These are phyloP conservation scores for Alternaria brassicae DNA, from an alignment of 2,329 filamentous ascomycete species.

Conservation along the genomic window DNA sequence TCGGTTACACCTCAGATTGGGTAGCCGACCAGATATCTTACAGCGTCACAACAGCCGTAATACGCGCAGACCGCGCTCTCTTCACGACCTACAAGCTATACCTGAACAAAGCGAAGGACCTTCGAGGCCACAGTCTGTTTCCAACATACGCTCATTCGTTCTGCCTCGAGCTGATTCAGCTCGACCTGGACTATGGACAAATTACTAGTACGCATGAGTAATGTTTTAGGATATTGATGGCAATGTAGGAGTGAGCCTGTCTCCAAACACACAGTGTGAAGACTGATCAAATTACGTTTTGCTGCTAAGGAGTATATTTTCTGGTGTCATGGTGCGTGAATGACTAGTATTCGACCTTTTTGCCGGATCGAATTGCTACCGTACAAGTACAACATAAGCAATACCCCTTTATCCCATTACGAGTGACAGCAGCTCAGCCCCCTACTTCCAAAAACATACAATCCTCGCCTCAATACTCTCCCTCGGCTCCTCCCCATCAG, in stretches of 20 bases:
- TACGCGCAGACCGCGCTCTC: background rate
- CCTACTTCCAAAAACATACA: slow-evolving; percentile 28
- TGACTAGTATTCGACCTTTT: background rate
- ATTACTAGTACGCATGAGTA: background rate
- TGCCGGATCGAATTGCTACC: background rate
- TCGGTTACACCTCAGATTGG: background rate
- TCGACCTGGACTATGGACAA: background rate
- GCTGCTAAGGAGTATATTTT: too few species aligned
- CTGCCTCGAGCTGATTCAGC: background rate
- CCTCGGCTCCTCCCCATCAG: slow-evolving; percentile 22
- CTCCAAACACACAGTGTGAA: too few species aligned
- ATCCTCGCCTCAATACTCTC: slow-evolving; percentile 38
- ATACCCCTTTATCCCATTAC: background rate
- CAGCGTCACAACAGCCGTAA: background rate
- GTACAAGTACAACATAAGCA: background rate
- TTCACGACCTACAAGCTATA: background rate
- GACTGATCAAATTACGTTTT: too few species aligned
- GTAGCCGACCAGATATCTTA: background rate
- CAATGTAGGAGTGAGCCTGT: too few species aligned
- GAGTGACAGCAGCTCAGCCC: background rate
- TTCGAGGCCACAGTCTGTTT: background rate
- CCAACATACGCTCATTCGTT: background rate
- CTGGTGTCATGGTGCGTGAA: background rate
- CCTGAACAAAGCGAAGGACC: background rate
- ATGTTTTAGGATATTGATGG: too few species aligned